Conservation (phyloP, 768 basidiomycete genomes). For the Lactarius pseudohatsudake region DNA sequence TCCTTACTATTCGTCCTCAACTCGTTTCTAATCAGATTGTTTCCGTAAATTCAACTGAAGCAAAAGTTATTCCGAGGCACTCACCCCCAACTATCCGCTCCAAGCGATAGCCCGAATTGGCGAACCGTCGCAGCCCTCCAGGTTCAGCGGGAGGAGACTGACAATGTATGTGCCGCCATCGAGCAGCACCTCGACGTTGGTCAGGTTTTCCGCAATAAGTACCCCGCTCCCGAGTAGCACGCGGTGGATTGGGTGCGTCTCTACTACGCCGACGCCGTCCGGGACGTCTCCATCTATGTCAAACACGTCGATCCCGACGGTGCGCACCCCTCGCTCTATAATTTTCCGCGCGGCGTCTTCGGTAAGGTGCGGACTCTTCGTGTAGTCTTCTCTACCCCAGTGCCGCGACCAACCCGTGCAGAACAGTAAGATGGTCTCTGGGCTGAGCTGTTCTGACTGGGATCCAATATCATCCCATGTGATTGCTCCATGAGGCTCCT, state of each 20-base stretch:
- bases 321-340: constrained; percentile 49
- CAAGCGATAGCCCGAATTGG: constrained; percentile 72
- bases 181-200: constrained; percentile 47
- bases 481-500: constrained; percentile 47
- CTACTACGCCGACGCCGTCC: constrained; percentile 34
- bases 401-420: constrained; percentile 67
- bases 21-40: constrained; percentile 9
- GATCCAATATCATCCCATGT: constrained; percentile 50
- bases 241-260: constrained; percentile 50
- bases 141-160: constrained; percentile 56
- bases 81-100: constrained; percentile 26
- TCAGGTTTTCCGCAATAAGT: constrained; percentile 71
- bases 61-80: background rate
- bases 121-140: constrained; percentile 63
- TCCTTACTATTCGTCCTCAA: background rate
- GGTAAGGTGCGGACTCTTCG: constrained; percentile 64
- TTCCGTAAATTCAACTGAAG: background rate
- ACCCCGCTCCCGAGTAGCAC: constrained; percentile 58
- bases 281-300: constrained; percentile 57
- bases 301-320: constrained; percentile 63
- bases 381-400: constrained; percentile 53
- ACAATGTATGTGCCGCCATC: constrained; percentile 43
- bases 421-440: constrained; percentile 52
- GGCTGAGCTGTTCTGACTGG: constrained; percentile 40
- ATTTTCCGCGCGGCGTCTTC: constrained; percentile 52